Percentiles rank a stretch among this genome's conserved stretches.
These are phyloP conservation scores for Schwanniomyces vanrijiae DNA, from an alignment of 805 yeast genomes.

Conservation along the genomic window DNA sequence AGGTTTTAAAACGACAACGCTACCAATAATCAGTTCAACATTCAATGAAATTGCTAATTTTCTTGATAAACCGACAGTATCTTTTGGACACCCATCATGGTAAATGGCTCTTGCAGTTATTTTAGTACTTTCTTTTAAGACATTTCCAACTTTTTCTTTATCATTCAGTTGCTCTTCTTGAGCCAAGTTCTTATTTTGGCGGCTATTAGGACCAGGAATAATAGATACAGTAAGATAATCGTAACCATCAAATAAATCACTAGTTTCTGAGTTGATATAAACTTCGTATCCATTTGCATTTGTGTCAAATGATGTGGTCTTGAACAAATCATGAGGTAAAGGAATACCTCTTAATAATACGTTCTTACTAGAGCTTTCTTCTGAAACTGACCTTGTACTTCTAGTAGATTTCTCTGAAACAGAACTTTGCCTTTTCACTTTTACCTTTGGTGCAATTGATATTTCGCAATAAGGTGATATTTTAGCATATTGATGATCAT, in stretches of 20 bases:
- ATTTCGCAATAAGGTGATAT: slow-evolving; percentile 67
- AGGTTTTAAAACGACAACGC: slow-evolving; percentile 51
- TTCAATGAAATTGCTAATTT: slow-evolving; percentile 58
- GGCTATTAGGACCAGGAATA: slow-evolving; percentile 49
- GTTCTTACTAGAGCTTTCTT: slow-evolving; percentile 26
- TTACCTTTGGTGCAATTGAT: slow-evolving; percentile 66
- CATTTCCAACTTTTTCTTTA: slow-evolving; percentile 4
- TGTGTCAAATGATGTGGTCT: slow-evolving; percentile 14
- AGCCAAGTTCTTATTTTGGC: slow-evolving; percentile 12
- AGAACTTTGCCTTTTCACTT: slow-evolving; percentile 23
- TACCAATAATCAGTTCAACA: slow-evolving; percentile 49
- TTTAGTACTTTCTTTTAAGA: slow-evolving; percentile 35
- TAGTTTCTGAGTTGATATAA: slow-evolving; percentile 44
- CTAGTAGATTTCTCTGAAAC: slow-evolving; percentile 23
- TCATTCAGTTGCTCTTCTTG: slow-evolving; percentile 5
- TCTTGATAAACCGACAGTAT: slow-evolving; percentile 52
- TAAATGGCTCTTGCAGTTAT: slow-evolving; percentile 54
- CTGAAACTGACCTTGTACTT: slow-evolving; percentile 18
- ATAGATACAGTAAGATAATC: slow-evolving; percentile 53
- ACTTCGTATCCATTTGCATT: slow-evolving; percentile 38
- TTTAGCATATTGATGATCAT: slow-evolving; percentile 47
- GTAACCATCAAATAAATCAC: slow-evolving; percentile 30
- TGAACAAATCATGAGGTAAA: slow-evolving; percentile 49
- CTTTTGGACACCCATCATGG: slow-evolving; percentile 22
- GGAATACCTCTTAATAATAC: slow-evolving; percentile 54